These are phyloP conservation scores for Coemansia biformis DNA, from an alignment of 192 early-diverging fungal genomes.

Conservation along the genomic window DNA sequence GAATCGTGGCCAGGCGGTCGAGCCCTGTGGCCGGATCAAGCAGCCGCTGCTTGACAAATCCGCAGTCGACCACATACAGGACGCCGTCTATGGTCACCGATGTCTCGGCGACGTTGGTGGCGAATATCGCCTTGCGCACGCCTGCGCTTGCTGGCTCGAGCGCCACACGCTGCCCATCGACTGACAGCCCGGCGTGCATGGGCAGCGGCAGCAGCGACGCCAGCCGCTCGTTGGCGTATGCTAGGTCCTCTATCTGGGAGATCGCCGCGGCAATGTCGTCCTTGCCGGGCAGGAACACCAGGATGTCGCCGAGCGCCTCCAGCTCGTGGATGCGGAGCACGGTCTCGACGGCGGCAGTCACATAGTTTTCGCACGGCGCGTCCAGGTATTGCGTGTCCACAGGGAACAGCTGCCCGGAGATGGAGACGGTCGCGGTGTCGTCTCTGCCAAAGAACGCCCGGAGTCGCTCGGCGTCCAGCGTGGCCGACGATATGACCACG, in stretches of 20 bases:
- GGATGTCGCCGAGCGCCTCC: slow-evolving; percentile 89
- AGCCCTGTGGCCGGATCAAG: slow-evolving; percentile 87
- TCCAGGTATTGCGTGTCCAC: slow-evolving; percentile 95
- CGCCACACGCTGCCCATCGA: slow-evolving; percentile 82
- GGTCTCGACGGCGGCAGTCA: slow-evolving; percentile 80
- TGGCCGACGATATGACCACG: slow-evolving; percentile 88
- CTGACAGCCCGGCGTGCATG: slow-evolving; percentile 80
- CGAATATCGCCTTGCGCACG: slow-evolving; percentile 83
- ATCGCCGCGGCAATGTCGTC: slow-evolving; percentile 82
- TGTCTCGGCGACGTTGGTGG: slow-evolving; percentile 97
- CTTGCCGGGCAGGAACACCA: slow-evolving; percentile 92
- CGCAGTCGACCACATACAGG: slow-evolving; percentile 91
- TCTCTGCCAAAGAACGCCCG: slow-evolving; percentile 67
- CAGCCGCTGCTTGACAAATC: slow-evolving; percentile 86
- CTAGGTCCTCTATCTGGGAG: slow-evolving; percentile 57
- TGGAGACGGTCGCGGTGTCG: slow-evolving; percentile 75
- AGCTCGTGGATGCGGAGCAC: slow-evolving; percentile 88
- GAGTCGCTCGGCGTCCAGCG: slow-evolving; percentile 89
- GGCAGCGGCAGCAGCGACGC: slow-evolving; percentile 80
- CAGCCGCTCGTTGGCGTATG: slow-evolving; percentile 50
- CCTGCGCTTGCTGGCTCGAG: slow-evolving; percentile 81
- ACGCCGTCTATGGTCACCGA: slow-evolving; percentile 94
- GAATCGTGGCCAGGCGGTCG: slow-evolving; percentile 82
- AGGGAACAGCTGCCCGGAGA: slow-evolving; percentile 91
- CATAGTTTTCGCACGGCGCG: slow-evolving; percentile 87